Evolutionary conservation across 1,284 basidiomycete species (phyloP).

Genomic region (Marasmius fiardii): DNA sequence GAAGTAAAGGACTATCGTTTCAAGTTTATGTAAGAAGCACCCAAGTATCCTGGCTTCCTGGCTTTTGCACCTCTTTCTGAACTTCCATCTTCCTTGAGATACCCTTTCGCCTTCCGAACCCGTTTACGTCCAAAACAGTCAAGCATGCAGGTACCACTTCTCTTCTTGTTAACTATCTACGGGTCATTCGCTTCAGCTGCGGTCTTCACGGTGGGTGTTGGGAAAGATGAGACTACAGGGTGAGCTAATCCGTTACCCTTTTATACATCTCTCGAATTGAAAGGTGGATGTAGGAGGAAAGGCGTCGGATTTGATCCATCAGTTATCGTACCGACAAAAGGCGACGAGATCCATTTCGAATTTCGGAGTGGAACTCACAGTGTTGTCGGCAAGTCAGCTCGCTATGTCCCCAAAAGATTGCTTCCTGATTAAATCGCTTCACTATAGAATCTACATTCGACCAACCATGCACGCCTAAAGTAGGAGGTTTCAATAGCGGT

Average conservation of each 20-base stretch:
- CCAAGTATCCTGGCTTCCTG: not conserved
- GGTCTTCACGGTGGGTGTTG: conserved; percentile 30
- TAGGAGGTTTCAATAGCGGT: conserved; percentile 29
- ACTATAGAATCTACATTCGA: conserved; percentile 29
- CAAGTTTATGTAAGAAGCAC: not conserved
- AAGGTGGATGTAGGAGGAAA: conserved; percentile 24
- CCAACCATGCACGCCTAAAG: conserved; percentile 29
- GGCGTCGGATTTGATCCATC: conserved; percentile 36
- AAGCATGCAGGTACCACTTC: conserved; percentile 14
- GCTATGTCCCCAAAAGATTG: not conserved
- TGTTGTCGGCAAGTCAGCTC: conserved; percentile 28
- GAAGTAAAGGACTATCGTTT: too few relatives aligned
- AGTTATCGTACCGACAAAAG: conserved; percentile 26
- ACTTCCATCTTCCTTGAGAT: not conserved
- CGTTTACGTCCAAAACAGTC: not conserved
- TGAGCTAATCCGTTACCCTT: conserved; percentile 13
- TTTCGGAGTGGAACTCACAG: conserved; percentile 35
- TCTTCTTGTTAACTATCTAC: conserved; percentile 15
- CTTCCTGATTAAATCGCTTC: not conserved
- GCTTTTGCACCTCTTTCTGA: not conserved
- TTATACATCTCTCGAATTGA: not conserved
- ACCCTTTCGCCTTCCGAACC: not conserved
- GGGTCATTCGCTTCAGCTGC: conserved; percentile 20
- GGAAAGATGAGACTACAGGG: conserved; percentile 34
- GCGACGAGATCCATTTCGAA: conserved; percentile 31